Conservation (phyloP, 2,329 filamentous ascomycete species). For the Hypocreales sp. region DNA sequence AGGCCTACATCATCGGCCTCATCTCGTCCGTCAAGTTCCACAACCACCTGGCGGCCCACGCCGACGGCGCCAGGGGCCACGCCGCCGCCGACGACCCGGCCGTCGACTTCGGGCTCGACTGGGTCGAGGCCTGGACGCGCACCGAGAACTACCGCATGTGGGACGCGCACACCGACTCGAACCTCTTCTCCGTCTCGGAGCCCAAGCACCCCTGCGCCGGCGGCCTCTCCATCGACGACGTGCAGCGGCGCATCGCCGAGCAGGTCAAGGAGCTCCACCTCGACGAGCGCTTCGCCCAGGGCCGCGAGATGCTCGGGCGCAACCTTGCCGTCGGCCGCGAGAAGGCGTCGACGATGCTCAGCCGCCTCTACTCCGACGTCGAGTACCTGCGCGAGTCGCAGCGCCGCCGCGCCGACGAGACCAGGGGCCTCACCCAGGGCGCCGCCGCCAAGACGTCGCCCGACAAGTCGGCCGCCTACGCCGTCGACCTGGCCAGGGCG, state of each 20-base stretch:
- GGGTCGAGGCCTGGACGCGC: slow-evolving; percentile 71
- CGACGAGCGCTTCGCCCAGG: slow-evolving; percentile 75
- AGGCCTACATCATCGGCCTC: slow-evolving; percentile 85
- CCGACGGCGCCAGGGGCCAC: slow-evolving; percentile 52
- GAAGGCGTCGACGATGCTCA: slow-evolving; percentile 77
- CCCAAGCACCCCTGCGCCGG: slow-evolving; percentile 88
- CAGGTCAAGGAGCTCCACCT: slow-evolving; percentile 90
- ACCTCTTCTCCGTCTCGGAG: slow-evolving; percentile 88
- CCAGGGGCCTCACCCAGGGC: slow-evolving; percentile 8
- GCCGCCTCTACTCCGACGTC: slow-evolving; percentile 79
- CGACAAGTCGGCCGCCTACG: slow-evolving; percentile 4
- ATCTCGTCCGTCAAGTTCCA: slow-evolving; percentile 85
- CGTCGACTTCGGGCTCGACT: slow-evolving; percentile 68
- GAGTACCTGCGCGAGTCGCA: slow-evolving; percentile 42
- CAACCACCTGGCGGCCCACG: slow-evolving; percentile 49
- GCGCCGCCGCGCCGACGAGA: slow-evolving; percentile 24
- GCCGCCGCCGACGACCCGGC: slow-evolving; percentile 73
- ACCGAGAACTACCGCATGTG: slow-evolving; percentile 91
- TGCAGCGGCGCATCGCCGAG: slow-evolving; percentile 76
- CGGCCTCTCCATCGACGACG: slow-evolving; percentile 83
- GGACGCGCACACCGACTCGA: slow-evolving; percentile 62
- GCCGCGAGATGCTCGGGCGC: slow-evolving; percentile 72
- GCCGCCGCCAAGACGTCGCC: slow-evolving; percentile 1
- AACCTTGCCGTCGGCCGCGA: slow-evolving; percentile 79
- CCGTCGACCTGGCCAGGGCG: slow-evolving; percentile 21